phyloP scores from a whole-genome alignment of 1,284 basidiomycete genomes.

The Peniophora sp. region DNA sequence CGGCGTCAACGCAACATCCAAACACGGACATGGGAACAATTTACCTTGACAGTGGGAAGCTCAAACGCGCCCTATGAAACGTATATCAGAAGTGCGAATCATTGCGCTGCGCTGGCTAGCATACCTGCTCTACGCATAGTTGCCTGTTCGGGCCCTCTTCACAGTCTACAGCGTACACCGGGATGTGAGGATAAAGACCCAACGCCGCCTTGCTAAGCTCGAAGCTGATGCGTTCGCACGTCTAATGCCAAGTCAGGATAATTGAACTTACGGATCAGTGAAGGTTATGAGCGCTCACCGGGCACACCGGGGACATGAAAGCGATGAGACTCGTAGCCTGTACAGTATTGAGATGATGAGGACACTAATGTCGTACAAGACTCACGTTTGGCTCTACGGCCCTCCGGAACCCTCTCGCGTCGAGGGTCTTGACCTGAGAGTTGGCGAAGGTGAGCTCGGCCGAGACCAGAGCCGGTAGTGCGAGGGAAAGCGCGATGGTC shows the following conservation, averaged over 20 bases:
- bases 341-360: constrained; percentile 1
- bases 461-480: constrained; percentile 40
- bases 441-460: constrained; percentile 70
- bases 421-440: constrained; percentile 69
- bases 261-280: background rate
- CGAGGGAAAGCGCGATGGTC: constrained; percentile 17
- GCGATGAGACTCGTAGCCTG: constrained; percentile 76
- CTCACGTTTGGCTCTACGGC: constrained; percentile 73
- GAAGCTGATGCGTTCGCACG: constrained; percentile 81
- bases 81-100: background rate
- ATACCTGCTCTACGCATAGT: constrained; percentile 73
- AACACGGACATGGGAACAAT: too few species aligned
- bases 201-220: constrained; percentile 80
- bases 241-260: background rate
- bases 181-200: constrained; percentile 76
- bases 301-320: constrained; percentile 87
- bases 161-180: constrained; percentile 88
- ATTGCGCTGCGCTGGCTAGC: constrained; percentile 4
- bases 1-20: too few species aligned
- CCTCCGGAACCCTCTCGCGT: constrained; percentile 64
- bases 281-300: constrained; percentile 40
- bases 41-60: constrained; percentile 85
- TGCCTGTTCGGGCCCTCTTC: constrained; percentile 78
- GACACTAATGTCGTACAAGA: constrained; percentile 13
- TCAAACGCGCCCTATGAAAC: constrained; percentile 63